Evolutionary conservation across 208 protist species (phyloP), one percentile per base, ranked within the genome.

Genomic region (Chromosphaera perkinsii): DNA sequence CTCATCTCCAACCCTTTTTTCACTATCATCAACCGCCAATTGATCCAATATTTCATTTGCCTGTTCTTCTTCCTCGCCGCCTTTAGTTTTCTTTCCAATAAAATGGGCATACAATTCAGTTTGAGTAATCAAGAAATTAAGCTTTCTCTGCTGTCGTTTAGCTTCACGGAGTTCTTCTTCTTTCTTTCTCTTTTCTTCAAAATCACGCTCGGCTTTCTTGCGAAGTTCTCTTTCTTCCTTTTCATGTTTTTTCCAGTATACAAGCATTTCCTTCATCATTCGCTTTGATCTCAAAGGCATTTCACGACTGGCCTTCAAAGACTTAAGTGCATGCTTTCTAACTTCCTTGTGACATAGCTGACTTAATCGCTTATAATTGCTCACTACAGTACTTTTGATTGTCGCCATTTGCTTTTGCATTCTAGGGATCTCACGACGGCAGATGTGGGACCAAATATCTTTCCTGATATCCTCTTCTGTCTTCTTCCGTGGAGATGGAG

Each of bases 101-200:
- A 85, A 85, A 66, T 85, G 78, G 22, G 71, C 64, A 51, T 78
- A 85, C 0, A 85, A 45, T 58, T 85, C 81, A 5, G 81, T 82
- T 59, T 85, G 81, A 31, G 78, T 84, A 36, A 85, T 68, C 24
- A 85, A 62, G 35, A 80, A 85, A 51, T 84, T 84, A 1, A 85
- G 58, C 52, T 85, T 85, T 32, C 57, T 73, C 40, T 80, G 49
- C 65, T 85, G 81, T 47, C 81, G 51, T 31, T 71, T 66, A 5
- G 75, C 76, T 33, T 85, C 81, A 47, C 75, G 31, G 3, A 55
- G 32, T 31, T 85, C 80, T 47, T 81, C 75, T 31, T 79, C 70
- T 24, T 51, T n/a, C 31, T 83, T 83, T 12, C 67, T 27, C 26
- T 68, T 2, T 1, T 51, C 35, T 17, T 29, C 3, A 27, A n/a